Base-by-base conservation (phyloP, 345 rosid species). In the Populus euphratica region DNA sequence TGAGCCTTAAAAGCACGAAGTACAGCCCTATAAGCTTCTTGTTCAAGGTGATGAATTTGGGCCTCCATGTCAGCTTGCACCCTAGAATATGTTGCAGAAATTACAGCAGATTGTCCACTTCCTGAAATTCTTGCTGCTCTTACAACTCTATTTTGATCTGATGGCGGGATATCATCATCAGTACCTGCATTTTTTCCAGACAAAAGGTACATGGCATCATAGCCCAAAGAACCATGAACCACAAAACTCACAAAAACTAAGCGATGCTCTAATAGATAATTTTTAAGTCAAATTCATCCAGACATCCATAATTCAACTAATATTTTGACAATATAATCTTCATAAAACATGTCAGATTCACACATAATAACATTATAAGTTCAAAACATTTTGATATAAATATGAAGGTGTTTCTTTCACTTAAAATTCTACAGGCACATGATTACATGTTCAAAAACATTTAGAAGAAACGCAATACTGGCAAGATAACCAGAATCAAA, bases 1-100 rank as follows among this genome's bases (percentile, higher is more conserved):
- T 96, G 99, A 80, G 99, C 99, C 88, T 93, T 96, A 81, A 96
- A 96, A 75, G 98, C 98, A 79, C 98, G 91, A 76, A 96, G 83
- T 39, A 93, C 97, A 76, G 99, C 88, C 80, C 92, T 84, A 81
- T 96, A 96, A 69, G 99, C 99, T 83, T 96, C 99, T 86, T 93
- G 98, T 82, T 96, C 99, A 72, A 96, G 93, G 83, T 74, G 87
- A 88, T 89, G 97, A 84, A 96, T 92, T 81, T 96, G 98, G 78
- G 86, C 82, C 81, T 96, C 98, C 98, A 93, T 96, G 74, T 88
- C 86, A 72, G 62, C 79, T 47, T 83, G 76, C 76, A 82, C 77
- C 78, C 83, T 82, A 77, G 82, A 70, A 76, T 80, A 81, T 21
- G 78, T 68, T n/a, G 81, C 76, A 82, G 85, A 87, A 78, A 81